Conservation (phyloP, 23 red algal genomes). For the Gracilaria caudata region DNA sequence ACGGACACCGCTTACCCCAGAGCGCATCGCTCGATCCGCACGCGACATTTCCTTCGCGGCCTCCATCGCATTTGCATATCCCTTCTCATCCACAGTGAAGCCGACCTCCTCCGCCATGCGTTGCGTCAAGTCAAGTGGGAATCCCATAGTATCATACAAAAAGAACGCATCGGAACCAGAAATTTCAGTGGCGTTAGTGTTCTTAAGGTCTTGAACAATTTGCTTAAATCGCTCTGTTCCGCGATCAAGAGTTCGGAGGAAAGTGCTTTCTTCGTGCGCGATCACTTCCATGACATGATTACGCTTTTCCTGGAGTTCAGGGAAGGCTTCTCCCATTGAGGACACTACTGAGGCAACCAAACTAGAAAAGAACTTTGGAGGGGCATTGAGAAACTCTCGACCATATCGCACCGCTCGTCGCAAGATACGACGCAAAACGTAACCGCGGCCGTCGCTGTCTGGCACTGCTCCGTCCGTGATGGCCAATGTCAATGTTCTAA, state of each 20-base stretch:
- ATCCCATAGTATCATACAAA: conserved; percentile 99
- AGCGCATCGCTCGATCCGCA: conserved; percentile 65
- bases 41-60: conserved; percentile 78
- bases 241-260: conserved; percentile 80
- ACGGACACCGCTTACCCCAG: conserved; percentile 44
- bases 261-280: conserved; percentile 88
- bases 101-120: conserved; percentile 92
- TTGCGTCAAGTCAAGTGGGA: conserved; percentile 96
- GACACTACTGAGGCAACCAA: conserved; percentile 76
- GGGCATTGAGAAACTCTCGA: conserved; percentile 86
- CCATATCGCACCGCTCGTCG: conserved; percentile 95
- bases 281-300: conserved; percentile 80
- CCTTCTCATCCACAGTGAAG: conserved; percentile 84
- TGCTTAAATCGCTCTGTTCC: conserved; percentile 87
- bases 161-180: conserved; percentile 96
- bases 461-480: conserved; percentile 98
- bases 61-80: conserved; percentile 76
- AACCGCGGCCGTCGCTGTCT: conserved; percentile 92
- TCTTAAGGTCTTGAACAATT: conserved; percentile 57
- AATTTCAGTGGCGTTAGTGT: conserved; percentile 55
- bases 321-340: conserved; percentile 78
- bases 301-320: conserved; percentile 81
- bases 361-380: conserved; percentile 73
- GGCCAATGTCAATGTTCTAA: conserved; percentile 93
- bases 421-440: conserved; percentile 94